Base-by-base conservation (phyloP, 1,139 yeast genomes). In the Hansenula anomala region DNA sequence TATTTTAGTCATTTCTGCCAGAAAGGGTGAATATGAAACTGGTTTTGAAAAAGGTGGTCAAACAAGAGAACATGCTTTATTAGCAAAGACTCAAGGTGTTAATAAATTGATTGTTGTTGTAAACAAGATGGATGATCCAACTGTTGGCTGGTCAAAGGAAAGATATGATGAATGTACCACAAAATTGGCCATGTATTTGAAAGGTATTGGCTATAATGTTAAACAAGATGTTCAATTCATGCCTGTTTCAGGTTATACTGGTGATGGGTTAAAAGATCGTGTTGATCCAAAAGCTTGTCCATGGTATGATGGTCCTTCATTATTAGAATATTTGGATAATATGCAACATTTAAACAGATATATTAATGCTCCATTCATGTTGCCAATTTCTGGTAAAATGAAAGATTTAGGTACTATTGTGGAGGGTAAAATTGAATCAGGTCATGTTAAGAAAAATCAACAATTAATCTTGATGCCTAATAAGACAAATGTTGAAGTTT, bases 1-100 rank as follows among this genome's bases (percentile, higher is more conserved):
- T 66, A 80, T 92, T 53, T 78, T 92, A 61, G 97, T 92, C 43
- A 92, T 92, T 56, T 87, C 96, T 52, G 97, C 97, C 46, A 87
- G 98, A 76, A 89, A 89, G 70, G 98, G 98, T 68, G 98, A 92
- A 67, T 92, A 90, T 69, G 98, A 92, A 72, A 94, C 98, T 46
- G 98, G 98, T 49, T 92, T 92, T 63, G 97, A 94, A 73, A 87
- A 90, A 71, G 97, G 97, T 56, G 98, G 98, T 52, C 97, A 92
- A 71, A 90, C 98, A 47, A 83, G 97, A 71, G 98, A 92, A 73
- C 98, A 92, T 64, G 98, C 98, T 33, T 74, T 92, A 51, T 76
- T 92, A 64, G 97, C 98, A 52, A 92, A 87, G 76, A 92, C 97
- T 44, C 96, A 92, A 67, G 98, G 98, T 69, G 96, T 92, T 46